Conservation (phyloP, 176 grass and related monocot genomes). For the Triticum urartu region DNA sequence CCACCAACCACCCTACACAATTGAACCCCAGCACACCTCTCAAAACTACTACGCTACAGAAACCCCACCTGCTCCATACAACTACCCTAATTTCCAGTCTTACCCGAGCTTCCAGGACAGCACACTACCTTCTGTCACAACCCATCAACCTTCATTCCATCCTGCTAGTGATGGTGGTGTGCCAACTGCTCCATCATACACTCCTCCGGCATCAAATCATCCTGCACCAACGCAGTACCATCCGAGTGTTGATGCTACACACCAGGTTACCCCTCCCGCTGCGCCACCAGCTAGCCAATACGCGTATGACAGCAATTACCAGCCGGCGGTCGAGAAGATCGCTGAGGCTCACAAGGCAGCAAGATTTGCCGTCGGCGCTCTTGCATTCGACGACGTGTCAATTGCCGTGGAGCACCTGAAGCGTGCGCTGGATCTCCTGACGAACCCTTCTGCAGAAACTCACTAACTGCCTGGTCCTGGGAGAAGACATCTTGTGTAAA, state of each 20-base stretch:
- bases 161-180: constrained; percentile 35
- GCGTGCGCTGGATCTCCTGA: constrained; percentile 80
- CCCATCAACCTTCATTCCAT: constrained; percentile 59
- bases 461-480: constrained; percentile 32
- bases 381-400: constrained; percentile 86
- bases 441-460: constrained; percentile 77
- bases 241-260: constrained; percentile 16
- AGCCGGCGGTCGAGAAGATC: constrained; percentile 80
- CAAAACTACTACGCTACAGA: constrained; percentile 66
- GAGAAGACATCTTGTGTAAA: constrained; percentile 36
- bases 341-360: constrained; percentile 91
- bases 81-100: constrained; percentile 94
- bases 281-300: constrained; percentile 55
- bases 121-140: constrained; percentile 55
- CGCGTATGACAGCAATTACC: constrained; percentile 79
- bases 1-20: constrained; percentile 56
- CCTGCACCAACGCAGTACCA: constrained; percentile 29
- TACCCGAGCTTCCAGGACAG: constrained; percentile 87
- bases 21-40: constrained; percentile 51
- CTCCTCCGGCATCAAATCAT: constrained; percentile 34
- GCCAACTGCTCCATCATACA: constrained; percentile 36
- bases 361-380: constrained; percentile 90
- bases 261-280: constrained; percentile 34
- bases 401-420: constrained; percentile 83
- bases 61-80: constrained; percentile 49